Percentiles rank a stretch among this genome's conserved stretches.
phyloP scores from a whole-genome alignment of 805 yeast genomes.

The Hanseniaspora vineae region DNA sequence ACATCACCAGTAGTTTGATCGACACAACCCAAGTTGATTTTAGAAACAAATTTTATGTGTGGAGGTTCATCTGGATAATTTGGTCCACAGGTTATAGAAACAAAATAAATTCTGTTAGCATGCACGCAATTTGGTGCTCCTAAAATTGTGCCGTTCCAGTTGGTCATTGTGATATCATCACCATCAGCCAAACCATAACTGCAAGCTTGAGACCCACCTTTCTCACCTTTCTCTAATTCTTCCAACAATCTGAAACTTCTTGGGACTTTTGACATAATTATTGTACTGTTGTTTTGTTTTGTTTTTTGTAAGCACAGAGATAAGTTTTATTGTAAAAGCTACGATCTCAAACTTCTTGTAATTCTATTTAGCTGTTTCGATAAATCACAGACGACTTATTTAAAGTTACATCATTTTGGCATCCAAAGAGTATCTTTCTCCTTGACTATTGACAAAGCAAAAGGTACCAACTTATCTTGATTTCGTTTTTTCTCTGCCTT shows the following conservation, averaged over 20 bases:
- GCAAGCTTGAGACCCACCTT: slow-evolving; percentile 96
- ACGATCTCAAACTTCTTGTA: neutral
- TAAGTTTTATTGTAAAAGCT: neutral
- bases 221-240: slow-evolving; percentile 96
- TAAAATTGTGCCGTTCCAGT: slow-evolving; percentile 95
- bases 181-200: slow-evolving; percentile 86
- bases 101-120: slow-evolving; percentile 84
- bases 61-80: slow-evolving; percentile 89
- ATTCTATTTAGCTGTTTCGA: neutral
- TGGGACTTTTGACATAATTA: slow-evolving; percentile 31
- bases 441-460: too few species aligned
- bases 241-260: slow-evolving; percentile 89
- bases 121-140: slow-evolving; percentile 93
- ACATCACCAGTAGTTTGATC: slow-evolving; percentile 47
- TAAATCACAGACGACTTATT: too few species aligned
- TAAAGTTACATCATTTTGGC: too few species aligned
- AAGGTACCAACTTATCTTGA: too few species aligned
- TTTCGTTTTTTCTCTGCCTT: too few species aligned
- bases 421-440: too few species aligned
- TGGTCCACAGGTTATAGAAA: slow-evolving; percentile 70
- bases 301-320: neutral
- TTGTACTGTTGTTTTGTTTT: neutral
- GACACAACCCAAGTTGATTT: slow-evolving; percentile 88
- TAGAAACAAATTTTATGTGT: slow-evolving; percentile 60
- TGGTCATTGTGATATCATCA: slow-evolving; percentile 84